Evolutionary conservation across 2,329 filamentous ascomycete species (phyloP), one percentile per base, ranked within the genome.

Genomic region (Xylariomycetidae sp.): DNA sequence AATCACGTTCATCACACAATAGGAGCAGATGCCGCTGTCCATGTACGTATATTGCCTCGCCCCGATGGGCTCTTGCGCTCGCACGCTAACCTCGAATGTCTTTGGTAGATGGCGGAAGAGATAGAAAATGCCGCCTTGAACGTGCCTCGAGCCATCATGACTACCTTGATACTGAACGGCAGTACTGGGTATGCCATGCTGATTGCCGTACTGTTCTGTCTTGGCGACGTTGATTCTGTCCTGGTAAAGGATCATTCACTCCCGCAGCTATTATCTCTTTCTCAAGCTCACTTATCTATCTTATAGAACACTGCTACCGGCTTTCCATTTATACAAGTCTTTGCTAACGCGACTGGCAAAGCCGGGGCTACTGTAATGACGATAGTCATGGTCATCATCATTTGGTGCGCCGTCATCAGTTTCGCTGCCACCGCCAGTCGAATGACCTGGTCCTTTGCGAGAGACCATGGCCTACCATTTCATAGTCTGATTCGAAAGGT

Each of bases 21-120:
- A 43, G 42, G 42, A n/a, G 43, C 37, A 4, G 44, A 47, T 42
- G 37, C 36, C 8, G 37, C 41, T 30, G 23, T 47, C 27, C 44
- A 45, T 16, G 44, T 46, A 42, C 3, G 39, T 34, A n/a, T n/a
- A n/a, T n/a, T n/a, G n/a, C n/a, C n/a, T n/a, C n/a, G n/a, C n/a
- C n/a, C n/a, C n/a, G n/a, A n/a, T n/a, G n/a, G n/a, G n/a, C n/a
- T n/a, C n/a, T n/a, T n/a, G n/a, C n/a, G n/a, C n/a, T n/a, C n/a
- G n/a, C n/a, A 29, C 10, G 20, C 36, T 27, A 22, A 23, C 25
- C 30, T 16, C 16, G n/a, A 13, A 38, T n/a, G 25, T 35, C 30
- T 16, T 27, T 33, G 27, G 10, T 32, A 45, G 42, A 42, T 45
- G 40, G 26, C 42, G 18, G 42, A 45, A 37, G 42, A 43, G 26